Evolutionary conservation across 1,284 basidiomycete genomes (phyloP), one percentile per base, ranked within the genome.

Genomic region (Tetrapyrgos nigripes): DNA sequence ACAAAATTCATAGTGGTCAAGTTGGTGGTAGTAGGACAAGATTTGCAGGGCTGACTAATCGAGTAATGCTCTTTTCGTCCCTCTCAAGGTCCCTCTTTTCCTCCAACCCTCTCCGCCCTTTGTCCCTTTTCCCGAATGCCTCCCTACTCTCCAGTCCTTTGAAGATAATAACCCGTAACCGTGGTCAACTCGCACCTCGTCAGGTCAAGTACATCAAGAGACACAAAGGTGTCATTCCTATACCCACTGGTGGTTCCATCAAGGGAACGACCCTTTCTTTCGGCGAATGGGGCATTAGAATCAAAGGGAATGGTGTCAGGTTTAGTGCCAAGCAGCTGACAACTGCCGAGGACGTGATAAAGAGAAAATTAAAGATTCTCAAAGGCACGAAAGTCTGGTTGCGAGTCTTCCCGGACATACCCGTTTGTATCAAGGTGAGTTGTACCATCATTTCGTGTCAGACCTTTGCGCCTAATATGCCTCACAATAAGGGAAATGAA

Each of bases 401-500:
- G 74, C 84, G 96, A 26, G 91, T 98, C 26, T 99, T 98, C 78
- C 97, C 97, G 3, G 95, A 98, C 77, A 89, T 98, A 57, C 96
- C 97, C 2, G 95, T 99, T 58, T 98, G 96, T 79, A 91, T 98
- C 58, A 98, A 99, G 87, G 93, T 92, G 61, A 52, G 79, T 70
- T 14, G 1, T 3, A 23, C 29, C 19, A 35, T 13, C 24, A 28
- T 55, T 47, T 4, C 5, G 17, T 26, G 9, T 17, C 21, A 17
- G 2, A 37, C 48, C 27, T 44, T 33, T 24, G 2, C 29, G 33
- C 17, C n/a, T 19, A 28, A n/a, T 45, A 43, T 23, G 40, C 19
- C 5, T 40, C 13, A n/a, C 19, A 4, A 37, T 1, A 57, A 94
- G 92, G 97, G 97, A 55, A 98, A 98, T 70, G 97, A 99, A 76